Percentiles rank a stretch among this genome's conserved stretches.
Evolutionary conservation across 768 basidiomycete genomes (phyloP).

Genomic region (Galerina sulciceps): DNA sequence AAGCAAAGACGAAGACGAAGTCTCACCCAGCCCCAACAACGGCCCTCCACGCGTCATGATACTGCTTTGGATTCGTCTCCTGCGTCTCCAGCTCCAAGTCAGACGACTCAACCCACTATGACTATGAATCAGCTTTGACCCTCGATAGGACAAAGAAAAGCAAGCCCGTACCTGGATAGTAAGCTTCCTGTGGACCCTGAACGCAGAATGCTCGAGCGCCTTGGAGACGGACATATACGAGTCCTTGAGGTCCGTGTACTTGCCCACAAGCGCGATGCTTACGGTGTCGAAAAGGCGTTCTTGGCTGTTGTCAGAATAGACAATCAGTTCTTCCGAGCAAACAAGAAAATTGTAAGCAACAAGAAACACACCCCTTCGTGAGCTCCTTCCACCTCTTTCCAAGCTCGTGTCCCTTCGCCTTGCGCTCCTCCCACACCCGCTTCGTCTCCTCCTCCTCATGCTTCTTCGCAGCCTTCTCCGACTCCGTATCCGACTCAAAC

Average conservation of each 20-base stretch:
- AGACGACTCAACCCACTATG: conserved; percentile 94
- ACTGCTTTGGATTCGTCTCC: conserved; percentile 78
- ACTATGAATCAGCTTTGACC: too few species aligned
- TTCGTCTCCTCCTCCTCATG: conserved; percentile 21
- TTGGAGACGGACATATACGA: conserved; percentile 99
- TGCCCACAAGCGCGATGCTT: conserved; percentile 90
- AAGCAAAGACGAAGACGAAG: conserved; percentile 9
- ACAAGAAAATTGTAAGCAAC: not conserved
- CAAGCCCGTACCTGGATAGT: conserved; percentile 66
- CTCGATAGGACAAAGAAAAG: not conserved
- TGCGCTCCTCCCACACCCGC: conserved; percentile 54
- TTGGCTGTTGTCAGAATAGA: conserved; percentile 58
- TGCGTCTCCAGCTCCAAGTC: conserved; percentile 86
- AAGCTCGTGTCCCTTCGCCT: conserved; percentile 66
- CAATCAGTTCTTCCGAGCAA: not conserved
- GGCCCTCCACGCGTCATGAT: conserved; percentile 95
- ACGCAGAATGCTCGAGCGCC: conserved; percentile 94
- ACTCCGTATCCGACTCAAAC: conserved; percentile 3
- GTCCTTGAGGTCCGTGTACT: conserved; percentile 96
- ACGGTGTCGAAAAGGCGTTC: conserved; percentile 91
- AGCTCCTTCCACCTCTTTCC: conserved; percentile 80
- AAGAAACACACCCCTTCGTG: conserved; percentile 68
- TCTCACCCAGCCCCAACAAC: conserved; percentile 88
- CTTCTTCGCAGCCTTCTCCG: conserved; percentile 8
- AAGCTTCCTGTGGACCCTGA: conserved; percentile 87